Conservation (phyloP, 495 filamentous ascomycete species). For the Aspergillus cavernicola region DNA sequence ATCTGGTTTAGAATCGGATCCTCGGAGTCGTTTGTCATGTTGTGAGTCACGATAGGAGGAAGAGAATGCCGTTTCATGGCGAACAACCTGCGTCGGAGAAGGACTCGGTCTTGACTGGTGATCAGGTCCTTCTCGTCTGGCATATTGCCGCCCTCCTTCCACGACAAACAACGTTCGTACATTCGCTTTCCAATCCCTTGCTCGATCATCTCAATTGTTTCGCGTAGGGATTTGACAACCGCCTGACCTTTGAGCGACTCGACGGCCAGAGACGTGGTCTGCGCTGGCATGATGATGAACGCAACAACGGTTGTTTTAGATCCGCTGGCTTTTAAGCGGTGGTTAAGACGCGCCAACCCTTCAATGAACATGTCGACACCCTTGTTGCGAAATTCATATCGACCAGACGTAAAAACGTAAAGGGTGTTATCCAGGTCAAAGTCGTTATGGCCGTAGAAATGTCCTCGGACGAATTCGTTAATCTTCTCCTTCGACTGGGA, state of each 20-base stretch:
- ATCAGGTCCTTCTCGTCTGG: constrained; percentile 96
- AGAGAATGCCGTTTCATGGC: constrained; percentile 90
- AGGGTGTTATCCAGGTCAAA: constrained; percentile 95
- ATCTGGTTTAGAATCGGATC: constrained; percentile 97
- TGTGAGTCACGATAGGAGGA: constrained; percentile 98
- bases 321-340: constrained; percentile 76
- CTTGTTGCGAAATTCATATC: constrained; percentile 98
- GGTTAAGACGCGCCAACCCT: constrained; percentile 88
- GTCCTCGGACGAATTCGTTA: constrained; percentile 94
- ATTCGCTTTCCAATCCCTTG: constrained; percentile 85
- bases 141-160: constrained; percentile 89
- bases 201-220: constrained; percentile 88
- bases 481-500: constrained; percentile 96
- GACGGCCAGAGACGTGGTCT: constrained; percentile 93
- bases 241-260: constrained; percentile 96
- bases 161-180: constrained; percentile 87
- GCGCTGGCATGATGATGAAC: constrained; percentile 98
- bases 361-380: constrained; percentile 99
- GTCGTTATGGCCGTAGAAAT: constrained; percentile 98
- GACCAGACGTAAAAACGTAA: constrained; percentile 96
- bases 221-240: constrained; percentile 90
- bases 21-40: constrained; percentile 92
- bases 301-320: constrained; percentile 97
- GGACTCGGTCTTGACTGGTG: constrained; percentile 84
- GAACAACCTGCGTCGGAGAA: constrained; percentile 86